Base-by-base conservation (phyloP, 2,329 filamentous ascomycete genomes). In the Endothia cerciana region DNA sequence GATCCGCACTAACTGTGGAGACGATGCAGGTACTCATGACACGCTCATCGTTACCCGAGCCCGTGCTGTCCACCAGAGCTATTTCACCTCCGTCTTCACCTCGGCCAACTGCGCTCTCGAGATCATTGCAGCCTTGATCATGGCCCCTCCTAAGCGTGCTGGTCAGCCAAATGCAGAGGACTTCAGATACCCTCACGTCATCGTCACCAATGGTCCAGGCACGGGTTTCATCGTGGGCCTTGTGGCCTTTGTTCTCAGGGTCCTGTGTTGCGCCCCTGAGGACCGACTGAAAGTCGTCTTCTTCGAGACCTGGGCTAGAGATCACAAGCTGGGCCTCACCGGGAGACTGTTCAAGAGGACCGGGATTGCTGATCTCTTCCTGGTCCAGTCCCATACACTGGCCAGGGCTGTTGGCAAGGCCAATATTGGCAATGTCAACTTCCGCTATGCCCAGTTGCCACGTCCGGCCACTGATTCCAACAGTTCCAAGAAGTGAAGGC, bases 231-330 rank as follows among this genome's bases (percentile, higher is more conserved):
- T 97, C 43, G 82, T 97, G 58, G 84, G 82, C 2, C 62, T 86
- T 2, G 79, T 80, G 0, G 84, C 82, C 0, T 80, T 84, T 47
- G 1, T 80, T 0, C 72, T 87, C 58, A 86, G 83, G 72, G 67
- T 86, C 13, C 70, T 81, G 41, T 78, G 71, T 62, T 11, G 81
- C 6, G 78, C 80, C 33, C 83, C 83, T 0, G 75, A 80, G 25
- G 78, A 82, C 36, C 85, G 84, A 69, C 89, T 94, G 80, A 87
- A 88, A 69, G 89, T 91, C 11, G 82, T 98, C 17, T 99, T 95
- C 75, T 86, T 97, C 36, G 95, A 99, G 81, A 95, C 91, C 25
- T 97, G 94, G 90, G 94, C 95, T 2, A 85, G 95, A 19, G 91
- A 97, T 19, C 89, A 85, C 70, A 89, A 87, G 15, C 78, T 98